These are phyloP conservation scores for Perilla frutescens DNA, from an alignment of 257 asterid genomes.

Conservation along the genomic window DNA sequence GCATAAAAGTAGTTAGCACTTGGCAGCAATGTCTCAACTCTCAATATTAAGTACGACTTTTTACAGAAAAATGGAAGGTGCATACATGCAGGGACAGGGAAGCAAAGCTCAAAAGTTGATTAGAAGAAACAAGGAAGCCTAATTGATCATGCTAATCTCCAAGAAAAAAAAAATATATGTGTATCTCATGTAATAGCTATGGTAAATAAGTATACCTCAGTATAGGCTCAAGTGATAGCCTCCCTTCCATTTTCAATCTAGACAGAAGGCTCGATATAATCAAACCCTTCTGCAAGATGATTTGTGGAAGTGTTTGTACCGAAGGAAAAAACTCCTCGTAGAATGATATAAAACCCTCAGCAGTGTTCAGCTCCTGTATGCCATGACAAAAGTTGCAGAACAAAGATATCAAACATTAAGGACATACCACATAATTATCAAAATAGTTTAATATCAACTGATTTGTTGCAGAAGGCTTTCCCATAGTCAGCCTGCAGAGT, in stretches of 20 bases:
- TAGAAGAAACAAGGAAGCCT: neutral
- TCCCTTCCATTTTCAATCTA: constrained; percentile 68
- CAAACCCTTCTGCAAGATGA: constrained; percentile 78
- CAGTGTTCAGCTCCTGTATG: constrained; percentile 91
- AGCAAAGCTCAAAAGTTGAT: neutral
- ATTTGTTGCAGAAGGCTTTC: neutral
- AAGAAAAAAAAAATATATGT: constrained; percentile 2
- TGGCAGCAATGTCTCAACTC: neutral
- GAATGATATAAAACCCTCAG: constrained; percentile 84
- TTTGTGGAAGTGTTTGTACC: constrained; percentile 90
- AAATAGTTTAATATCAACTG: constrained; percentile 10
- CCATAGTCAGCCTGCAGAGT: neutral
- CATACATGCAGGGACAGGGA: constrained; percentile 9
- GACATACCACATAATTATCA: neutral
- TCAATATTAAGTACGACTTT: constrained; percentile 1
- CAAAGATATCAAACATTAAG: neutral
- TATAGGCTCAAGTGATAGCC: constrained; percentile 84
- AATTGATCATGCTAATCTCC: constrained; percentile 9
- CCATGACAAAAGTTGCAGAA: constrained; percentile 28
- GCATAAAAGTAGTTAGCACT: constrained; percentile 1
- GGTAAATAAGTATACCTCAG: constrained; percentile 58
- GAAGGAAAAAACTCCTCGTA: constrained; percentile 82
- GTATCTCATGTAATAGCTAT: no score
- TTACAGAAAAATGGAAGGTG: neutral
- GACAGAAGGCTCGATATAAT: constrained; percentile 65